Percentiles rank a stretch among this genome's conserved stretches.
phyloP scores from a whole-genome alignment of 352 stramenopile genomes.

The Phytophthora sojae region DNA sequence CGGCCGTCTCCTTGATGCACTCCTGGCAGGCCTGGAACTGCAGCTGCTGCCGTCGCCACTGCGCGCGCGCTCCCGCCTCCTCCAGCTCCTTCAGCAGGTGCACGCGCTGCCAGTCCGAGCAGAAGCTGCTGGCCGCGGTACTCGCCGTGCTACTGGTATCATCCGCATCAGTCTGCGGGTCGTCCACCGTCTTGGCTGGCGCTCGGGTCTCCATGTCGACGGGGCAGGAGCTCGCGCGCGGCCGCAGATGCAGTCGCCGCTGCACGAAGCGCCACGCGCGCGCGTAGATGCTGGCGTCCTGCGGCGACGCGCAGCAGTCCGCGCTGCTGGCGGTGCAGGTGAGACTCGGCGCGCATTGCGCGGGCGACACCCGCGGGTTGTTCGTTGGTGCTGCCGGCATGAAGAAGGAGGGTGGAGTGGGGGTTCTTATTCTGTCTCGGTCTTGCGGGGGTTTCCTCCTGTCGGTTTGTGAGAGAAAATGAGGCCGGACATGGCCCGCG shows the following conservation, averaged over 20 bases:
- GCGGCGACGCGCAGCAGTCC: constrained; percentile 11
- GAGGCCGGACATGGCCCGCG: no score
- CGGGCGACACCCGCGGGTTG: constrained; percentile 10
- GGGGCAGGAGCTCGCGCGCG: constrained; percentile 41
- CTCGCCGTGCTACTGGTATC: no score
- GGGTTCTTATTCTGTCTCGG: no score
- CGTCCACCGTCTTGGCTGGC: constrained; percentile 9
- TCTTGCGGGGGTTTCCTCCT: no score
- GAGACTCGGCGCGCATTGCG: constrained; percentile 7
- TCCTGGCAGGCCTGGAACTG: constrained; percentile 16
- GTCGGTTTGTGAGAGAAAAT: no score
- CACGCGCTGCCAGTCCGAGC: constrained; percentile 46
- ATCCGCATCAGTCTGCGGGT: neutral
- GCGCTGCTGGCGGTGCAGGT: constrained; percentile 15
- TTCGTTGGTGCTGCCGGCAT: neutral
- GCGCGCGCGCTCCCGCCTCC: constrained; percentile 26
- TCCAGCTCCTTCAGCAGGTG: constrained; percentile 55
- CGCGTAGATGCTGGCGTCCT: constrained; percentile 38
- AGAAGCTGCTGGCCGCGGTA: constrained; percentile 14
- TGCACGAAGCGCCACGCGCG: constrained; percentile 51
- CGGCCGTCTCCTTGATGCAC: constrained; percentile 32
- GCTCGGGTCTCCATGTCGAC: constrained; percentile 23
- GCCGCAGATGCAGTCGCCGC: constrained; percentile 46
- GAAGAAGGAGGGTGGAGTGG: no score
- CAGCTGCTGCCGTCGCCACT: constrained; percentile 25